A percentile compares a stretch with the other conserved stretches of the same genome.
These are phyloP conservation scores for Aspergillus japonicus DNA, from an alignment of 2,329 filamentous ascomycete genomes.

Conservation along the genomic window DNA sequence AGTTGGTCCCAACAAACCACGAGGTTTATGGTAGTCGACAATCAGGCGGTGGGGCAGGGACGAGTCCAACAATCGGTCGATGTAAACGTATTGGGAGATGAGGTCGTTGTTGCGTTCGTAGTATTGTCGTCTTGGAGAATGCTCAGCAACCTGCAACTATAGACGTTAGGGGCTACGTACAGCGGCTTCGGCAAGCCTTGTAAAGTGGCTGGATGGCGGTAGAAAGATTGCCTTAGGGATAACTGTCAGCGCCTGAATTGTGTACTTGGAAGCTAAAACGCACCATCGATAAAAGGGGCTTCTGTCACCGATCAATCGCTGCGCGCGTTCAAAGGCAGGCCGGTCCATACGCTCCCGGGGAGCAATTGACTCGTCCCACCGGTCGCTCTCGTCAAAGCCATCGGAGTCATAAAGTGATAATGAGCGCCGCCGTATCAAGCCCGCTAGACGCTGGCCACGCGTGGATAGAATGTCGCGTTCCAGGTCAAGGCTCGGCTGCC, in stretches of 20 bases:
- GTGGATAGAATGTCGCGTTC: conserved; percentile 39
- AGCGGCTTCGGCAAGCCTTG: conserved; percentile 69
- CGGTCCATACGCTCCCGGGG: conserved; percentile 32
- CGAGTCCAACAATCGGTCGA: conserved; percentile 85
- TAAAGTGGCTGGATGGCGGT: conserved; percentile 75
- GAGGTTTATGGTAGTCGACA: conserved; percentile 69
- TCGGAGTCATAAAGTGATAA: conserved; percentile 21
- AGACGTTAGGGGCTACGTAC: conserved; percentile 39
- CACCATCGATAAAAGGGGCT: conserved; percentile 81
- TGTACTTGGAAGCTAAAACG: conserved; percentile 4
- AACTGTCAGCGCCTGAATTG: neutral
- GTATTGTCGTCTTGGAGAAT: conserved; percentile 63
- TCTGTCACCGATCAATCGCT: conserved; percentile 73
- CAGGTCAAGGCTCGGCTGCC: conserved; percentile 34
- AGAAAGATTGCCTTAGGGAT: conserved; percentile 66
- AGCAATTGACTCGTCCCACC: conserved; percentile 11
- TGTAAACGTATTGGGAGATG: conserved; percentile 89
- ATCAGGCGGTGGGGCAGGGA: conserved; percentile 88
- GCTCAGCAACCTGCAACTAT: neutral
- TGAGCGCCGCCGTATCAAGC: conserved; percentile 30
- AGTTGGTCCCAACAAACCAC: neutral
- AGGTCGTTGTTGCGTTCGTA: conserved; percentile 87
- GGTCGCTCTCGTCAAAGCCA: conserved; percentile 16
- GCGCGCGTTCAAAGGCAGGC: conserved; percentile 15
- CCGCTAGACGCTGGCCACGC: conserved; percentile 39